Evolutionary conservation across 2,329 filamentous ascomycete genomes (phyloP).

Genomic region (Phialophora macrospora): DNA sequence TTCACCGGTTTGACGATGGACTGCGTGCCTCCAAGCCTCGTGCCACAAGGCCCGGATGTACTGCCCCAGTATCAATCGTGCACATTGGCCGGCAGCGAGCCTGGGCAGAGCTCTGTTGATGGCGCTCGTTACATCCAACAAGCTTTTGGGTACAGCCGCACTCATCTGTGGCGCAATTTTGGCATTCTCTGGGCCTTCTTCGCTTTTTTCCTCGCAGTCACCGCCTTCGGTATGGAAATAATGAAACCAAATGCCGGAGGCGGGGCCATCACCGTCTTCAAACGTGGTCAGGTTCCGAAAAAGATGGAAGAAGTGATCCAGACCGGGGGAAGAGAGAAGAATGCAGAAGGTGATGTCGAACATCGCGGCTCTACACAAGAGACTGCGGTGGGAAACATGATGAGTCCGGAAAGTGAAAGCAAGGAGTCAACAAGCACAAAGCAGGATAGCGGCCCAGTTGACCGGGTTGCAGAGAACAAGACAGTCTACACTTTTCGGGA

Average conservation of each 20-base stretch:
- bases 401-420: slow-evolving; percentile 36
- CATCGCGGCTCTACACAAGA: slow-evolving; percentile 10
- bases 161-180: slow-evolving; percentile 73
- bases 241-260: slow-evolving; percentile 79
- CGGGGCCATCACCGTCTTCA: slow-evolving; percentile 79
- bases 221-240: slow-evolving; percentile 78
- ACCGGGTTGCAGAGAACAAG: slow-evolving; percentile 66
- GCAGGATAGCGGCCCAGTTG: slow-evolving; percentile 39
- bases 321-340: slow-evolving; percentile 50
- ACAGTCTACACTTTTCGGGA: slow-evolving; percentile 84
- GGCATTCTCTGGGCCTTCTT: slow-evolving; percentile 80
- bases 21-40: slow-evolving; percentile 61
- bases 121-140: slow-evolving; percentile 62
- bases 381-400: slow-evolving; percentile 35
- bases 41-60: slow-evolving; percentile 58
- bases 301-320: slow-evolving; percentile 63
- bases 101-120: slow-evolving; percentile 58
- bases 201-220: slow-evolving; percentile 73
- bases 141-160: slow-evolving; percentile 60
- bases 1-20: slow-evolving; percentile 64
- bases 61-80: slow-evolving; percentile 62
- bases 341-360: slow-evolving; percentile 58
- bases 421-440: slow-evolving; percentile 42
- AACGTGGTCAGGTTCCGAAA: slow-evolving; percentile 67
- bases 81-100: slow-evolving; percentile 61